phyloP scores from a whole-genome alignment of 257 asterid species.

The Gentiana straminea region DNA sequence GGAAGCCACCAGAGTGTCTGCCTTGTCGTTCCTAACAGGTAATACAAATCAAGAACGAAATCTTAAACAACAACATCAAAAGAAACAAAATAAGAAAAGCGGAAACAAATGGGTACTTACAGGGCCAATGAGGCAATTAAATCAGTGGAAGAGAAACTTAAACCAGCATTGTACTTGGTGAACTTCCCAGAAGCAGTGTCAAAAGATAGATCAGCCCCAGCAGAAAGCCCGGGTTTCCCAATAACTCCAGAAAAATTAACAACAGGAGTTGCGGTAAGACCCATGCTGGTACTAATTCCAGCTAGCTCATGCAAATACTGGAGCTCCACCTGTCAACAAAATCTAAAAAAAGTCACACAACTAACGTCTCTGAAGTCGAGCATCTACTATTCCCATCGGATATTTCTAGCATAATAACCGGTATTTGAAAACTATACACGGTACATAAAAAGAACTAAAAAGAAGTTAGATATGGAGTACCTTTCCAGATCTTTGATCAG shows the following conservation, averaged over 20 bases:
- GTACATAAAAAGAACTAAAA: too few species aligned
- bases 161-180: conserved; percentile 62
- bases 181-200: conserved; percentile 82
- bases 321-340: conserved; percentile 30
- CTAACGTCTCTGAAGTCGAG: too few species aligned
- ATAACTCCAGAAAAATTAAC: conserved; percentile 92
- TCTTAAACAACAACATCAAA: too few species aligned
- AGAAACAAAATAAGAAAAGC: too few species aligned
- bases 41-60: not conserved
- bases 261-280: conserved; percentile 74
- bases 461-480: conserved; percentile 20
- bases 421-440: too few species aligned
- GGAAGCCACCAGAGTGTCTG: conserved; percentile 63
- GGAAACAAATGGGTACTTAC: conserved; percentile 32
- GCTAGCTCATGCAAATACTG: conserved; percentile 90
- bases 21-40: conserved; percentile 56
- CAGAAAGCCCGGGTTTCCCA: conserved; percentile 47
- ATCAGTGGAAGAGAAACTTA: conserved; percentile 61
- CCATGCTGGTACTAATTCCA: conserved; percentile 85
- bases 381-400: too few species aligned
- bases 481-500: conserved; percentile 93
- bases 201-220: conserved; percentile 84
- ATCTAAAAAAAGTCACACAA: too few species aligned
- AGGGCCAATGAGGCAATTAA: conserved; percentile 66
- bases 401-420: too few species aligned